Evolutionary conservation across 1,284 basidiomycete genomes (phyloP).

Genomic region (Ustilago bromivora): DNA sequence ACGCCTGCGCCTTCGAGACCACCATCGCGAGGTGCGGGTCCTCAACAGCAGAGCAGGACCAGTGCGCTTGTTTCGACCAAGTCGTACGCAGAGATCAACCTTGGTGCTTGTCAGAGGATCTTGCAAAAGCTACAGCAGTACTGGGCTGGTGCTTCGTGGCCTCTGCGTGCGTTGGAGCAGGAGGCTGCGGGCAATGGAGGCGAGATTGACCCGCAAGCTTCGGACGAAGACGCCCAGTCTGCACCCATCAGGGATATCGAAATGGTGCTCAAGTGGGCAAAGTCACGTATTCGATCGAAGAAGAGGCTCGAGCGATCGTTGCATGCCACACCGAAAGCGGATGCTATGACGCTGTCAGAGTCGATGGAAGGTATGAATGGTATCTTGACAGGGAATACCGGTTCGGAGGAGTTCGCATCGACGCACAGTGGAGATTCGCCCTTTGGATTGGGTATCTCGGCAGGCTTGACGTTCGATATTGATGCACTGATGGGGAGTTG

Average conservation of each 20-base stretch:
- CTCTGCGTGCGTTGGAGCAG: slow-evolving; percentile 55
- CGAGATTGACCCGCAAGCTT: slow-evolving; percentile 51
- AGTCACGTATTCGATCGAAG: slow-evolving; percentile 34
- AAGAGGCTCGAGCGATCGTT: slow-evolving; percentile 33
- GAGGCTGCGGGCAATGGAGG: slow-evolving; percentile 48
- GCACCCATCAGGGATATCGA: slow-evolving; percentile 59
- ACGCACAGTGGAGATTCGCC: slow-evolving; percentile 47
- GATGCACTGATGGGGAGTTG: slow-evolving; percentile 50
- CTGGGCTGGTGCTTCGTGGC: slow-evolving; percentile 60
- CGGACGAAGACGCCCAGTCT: slow-evolving; percentile 56
- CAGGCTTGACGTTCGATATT: slow-evolving; percentile 47
- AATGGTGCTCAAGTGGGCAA: slow-evolving; percentile 62
- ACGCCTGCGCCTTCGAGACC: slow-evolving; percentile 42
- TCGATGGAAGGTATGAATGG: slow-evolving; percentile 25
- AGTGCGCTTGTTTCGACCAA: slow-evolving; percentile 44
- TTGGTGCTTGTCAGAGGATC: slow-evolving; percentile 51
- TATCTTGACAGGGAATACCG: slow-evolving; percentile 24
- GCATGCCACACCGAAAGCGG: slow-evolving; percentile 35
- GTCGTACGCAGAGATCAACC: slow-evolving; percentile 55
- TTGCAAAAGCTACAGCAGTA: slow-evolving; percentile 52
- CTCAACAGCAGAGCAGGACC: slow-evolving; percentile 32
- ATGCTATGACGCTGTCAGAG: slow-evolving; percentile 22
- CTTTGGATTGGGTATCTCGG: slow-evolving; percentile 47
- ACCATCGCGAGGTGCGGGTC: slow-evolving; percentile 28
- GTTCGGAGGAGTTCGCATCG: slow-evolving; percentile 38